A percentile compares a stretch with the other conserved stretches of the same genome.
These are phyloP conservation scores for Daldinia childiae DNA, from an alignment of 495 filamentous ascomycete genomes.

Conservation along the genomic window DNA sequence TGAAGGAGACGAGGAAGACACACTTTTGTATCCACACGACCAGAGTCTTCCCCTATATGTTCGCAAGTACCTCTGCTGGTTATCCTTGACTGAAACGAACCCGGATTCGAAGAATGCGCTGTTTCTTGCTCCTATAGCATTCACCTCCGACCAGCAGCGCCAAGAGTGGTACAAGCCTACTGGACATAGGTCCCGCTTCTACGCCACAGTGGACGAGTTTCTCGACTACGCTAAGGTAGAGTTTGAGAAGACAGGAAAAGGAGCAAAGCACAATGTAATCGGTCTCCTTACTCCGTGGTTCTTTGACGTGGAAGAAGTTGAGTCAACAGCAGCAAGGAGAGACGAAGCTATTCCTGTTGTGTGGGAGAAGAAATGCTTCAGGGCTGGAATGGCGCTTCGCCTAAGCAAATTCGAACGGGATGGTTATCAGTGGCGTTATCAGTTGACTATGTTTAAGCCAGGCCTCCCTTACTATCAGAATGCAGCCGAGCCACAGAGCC, in stretches of 20 bases:
- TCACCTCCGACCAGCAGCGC: conserved; percentile 18
- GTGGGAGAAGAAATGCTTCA: conserved; percentile 20
- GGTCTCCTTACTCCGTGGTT: conserved; percentile 38
- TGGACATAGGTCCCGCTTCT: conserved; percentile 32
- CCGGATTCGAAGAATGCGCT: conserved; percentile 6
- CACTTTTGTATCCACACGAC: conserved; percentile 17
- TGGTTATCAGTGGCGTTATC: neutral
- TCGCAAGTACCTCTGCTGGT: conserved; percentile 27
- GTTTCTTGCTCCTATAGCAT: conserved; percentile 36
- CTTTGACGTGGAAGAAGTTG: conserved; percentile 8
- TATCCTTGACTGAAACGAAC: conserved; percentile 4
- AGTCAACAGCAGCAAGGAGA: neutral
- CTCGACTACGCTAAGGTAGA: conserved; percentile 15
- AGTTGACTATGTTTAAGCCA: conserved; percentile 24
- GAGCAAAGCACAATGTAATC: conserved; percentile 10
- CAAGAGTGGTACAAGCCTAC: conserved; percentile 26
- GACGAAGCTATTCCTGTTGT: neutral
- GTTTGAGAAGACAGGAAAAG: conserved; percentile 5
- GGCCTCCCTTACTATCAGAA: neutral
- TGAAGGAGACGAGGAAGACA: neutral
- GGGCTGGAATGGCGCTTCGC: conserved; percentile 20
- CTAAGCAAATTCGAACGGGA: neutral
- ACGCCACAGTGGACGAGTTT: conserved; percentile 31
- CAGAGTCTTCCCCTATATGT: conserved; percentile 7
- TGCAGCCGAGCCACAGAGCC: neutral